Base-by-base conservation (phyloP, 78 protist species). In the Ministeria vibrans region DNA sequence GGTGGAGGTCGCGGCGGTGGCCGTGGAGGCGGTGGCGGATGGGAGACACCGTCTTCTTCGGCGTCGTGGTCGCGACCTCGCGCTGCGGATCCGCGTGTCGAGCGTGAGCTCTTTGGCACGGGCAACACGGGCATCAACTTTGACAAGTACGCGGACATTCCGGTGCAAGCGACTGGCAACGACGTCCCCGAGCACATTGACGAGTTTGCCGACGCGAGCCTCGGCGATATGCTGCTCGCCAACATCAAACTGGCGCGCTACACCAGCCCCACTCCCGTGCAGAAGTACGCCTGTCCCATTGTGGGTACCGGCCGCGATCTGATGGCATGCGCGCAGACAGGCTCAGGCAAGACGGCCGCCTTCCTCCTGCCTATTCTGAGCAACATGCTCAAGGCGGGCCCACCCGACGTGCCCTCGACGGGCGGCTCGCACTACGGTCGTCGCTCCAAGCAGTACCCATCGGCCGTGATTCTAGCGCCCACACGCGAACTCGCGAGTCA, bases 281-380 rank as follows among this genome's bases (percentile, higher is more conserved):
- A 98, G 81, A 87, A 90, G 88, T 72, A 87, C 81, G 83, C 98
- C 23, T 69, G 97, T 25, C 98, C 99, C 55, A 88, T 92, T 68
- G 83, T 87, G 27, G 2, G 77, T 13, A 71, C 77, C 28, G 68
- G 83, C 25, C 84, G 97, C 34, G 99, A 98, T 66, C 38, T 98
- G 34, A 98, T 98, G 99, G 99, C 98, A 2, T 98, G 99, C 77
- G 99, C 99, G 7, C 99, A 97, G 89, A 97, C 99, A 7, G 95
- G 97, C 39, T 91, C 96, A 1, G 97, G 97, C 42, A 92, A 94
- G 86, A 94, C 96, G 2, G 95, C 93, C 7, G 95, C 95, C 2
- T 94, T 94, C 89, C 80, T 94, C 36, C 11, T 88, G 51, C 92
- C 92, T 30, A 74, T 69, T 23, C 27, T 88, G 27, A 42, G 30